Evolutionary conservation across 2,329 filamentous ascomycete species (phyloP).

Genomic region (Exophiala mesophila): DNA sequence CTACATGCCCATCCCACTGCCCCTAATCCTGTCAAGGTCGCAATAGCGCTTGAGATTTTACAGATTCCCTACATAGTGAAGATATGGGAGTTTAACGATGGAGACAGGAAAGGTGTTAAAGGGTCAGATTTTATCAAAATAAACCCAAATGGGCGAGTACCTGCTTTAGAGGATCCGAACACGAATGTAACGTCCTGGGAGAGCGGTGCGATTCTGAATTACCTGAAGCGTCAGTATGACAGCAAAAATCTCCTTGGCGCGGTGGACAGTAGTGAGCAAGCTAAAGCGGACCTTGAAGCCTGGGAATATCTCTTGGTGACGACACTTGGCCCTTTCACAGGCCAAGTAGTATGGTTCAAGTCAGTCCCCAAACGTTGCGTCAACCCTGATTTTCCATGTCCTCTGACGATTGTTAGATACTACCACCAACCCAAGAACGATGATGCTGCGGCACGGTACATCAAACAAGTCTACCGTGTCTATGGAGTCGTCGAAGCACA

Average conservation of each 20-base stretch:
- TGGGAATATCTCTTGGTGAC: constrained; percentile 42
- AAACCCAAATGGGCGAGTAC: constrained; percentile 26
- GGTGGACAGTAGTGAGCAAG: constrained; percentile 32
- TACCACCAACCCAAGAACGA: constrained; percentile 38
- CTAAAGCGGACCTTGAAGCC: constrained; percentile 42
- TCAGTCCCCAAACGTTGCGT: background rate
- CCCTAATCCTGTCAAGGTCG: constrained; percentile 42
- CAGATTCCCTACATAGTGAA: constrained; percentile 38
- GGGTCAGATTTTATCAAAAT: background rate
- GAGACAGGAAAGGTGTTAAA: constrained; percentile 28
- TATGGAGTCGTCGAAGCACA: constrained; percentile 40
- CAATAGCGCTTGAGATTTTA: constrained; percentile 38
- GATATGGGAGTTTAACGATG: constrained; percentile 39
- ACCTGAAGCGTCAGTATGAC: constrained; percentile 39
- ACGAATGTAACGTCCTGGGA: constrained; percentile 37
- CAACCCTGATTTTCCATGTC: background rate
- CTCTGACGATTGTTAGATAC: constrained; percentile 21
- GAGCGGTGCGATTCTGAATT: constrained; percentile 36
- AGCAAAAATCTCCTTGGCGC: constrained; percentile 35
- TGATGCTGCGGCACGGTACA: constrained; percentile 38
- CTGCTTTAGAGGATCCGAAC: constrained; percentile 46
- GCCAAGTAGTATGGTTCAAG: constrained; percentile 37
- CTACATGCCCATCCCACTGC: constrained; percentile 38
- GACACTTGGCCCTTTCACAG: constrained; percentile 39
- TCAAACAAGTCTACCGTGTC: constrained; percentile 37